These are phyloP conservation scores for Hypoxylon sp. DNA, from an alignment of 2,329 filamentous ascomycete genomes.

Conservation along the genomic window DNA sequence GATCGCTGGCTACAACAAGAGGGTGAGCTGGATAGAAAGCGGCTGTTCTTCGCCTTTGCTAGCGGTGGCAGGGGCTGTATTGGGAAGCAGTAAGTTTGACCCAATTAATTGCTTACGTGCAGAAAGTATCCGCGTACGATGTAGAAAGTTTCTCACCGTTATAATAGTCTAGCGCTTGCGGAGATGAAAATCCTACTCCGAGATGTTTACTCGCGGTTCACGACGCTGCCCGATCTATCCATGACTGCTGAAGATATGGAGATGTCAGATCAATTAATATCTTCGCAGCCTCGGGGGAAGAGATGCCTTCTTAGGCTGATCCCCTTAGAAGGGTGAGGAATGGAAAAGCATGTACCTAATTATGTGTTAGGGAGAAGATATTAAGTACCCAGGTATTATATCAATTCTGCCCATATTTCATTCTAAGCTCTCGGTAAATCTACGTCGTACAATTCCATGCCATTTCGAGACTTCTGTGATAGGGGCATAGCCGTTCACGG, in stretches of 20 bases:
- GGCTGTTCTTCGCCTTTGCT: slow-evolving; percentile 76
- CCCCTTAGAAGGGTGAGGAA: slow-evolving; percentile 45
- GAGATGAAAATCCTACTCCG: slow-evolving; percentile 78
- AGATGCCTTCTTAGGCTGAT: slow-evolving; percentile 70
- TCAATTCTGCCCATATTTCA: background rate
- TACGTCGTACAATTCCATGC: background rate
- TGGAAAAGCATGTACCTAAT: background rate
- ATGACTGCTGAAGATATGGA: slow-evolving; percentile 72
- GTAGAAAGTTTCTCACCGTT: slow-evolving; percentile 19
- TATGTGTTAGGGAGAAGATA: background rate
- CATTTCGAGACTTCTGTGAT: background rate
- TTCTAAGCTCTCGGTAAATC: background rate
- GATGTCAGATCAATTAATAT: slow-evolving; percentile 78
- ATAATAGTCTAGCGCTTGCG: slow-evolving; percentile 69
- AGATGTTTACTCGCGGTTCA: slow-evolving; percentile 73
- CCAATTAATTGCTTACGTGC: background rate
- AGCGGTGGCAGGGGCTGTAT: slow-evolving; percentile 76
- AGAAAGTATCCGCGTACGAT: slow-evolving; percentile 5
- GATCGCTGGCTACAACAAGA: slow-evolving; percentile 85
- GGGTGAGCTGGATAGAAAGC: slow-evolving; percentile 79
- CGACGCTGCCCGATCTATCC: slow-evolving; percentile 67
- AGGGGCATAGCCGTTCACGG: background rate
- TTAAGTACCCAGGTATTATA: background rate
- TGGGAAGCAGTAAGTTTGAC: slow-evolving; percentile 74
- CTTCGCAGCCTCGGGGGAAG: slow-evolving; percentile 72